Conservation (phyloP, 106 monocot genomes). For the Dioscorea zingiberensis region DNA sequence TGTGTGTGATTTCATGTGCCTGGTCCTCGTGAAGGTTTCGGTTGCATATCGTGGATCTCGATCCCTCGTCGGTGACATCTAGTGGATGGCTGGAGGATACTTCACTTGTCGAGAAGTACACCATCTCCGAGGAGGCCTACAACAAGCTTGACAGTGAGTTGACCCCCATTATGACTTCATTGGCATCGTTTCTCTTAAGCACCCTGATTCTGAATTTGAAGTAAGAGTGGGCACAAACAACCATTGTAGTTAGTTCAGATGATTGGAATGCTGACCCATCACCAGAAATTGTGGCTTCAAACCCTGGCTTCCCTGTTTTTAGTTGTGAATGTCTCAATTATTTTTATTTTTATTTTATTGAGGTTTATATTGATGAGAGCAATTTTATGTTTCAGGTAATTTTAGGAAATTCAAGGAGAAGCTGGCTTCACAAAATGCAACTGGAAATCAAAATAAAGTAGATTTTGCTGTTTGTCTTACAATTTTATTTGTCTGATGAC, state of each 20-base stretch:
- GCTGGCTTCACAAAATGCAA: constrained; percentile 47
- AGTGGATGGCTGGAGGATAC: constrained; percentile 97
- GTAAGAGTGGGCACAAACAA: no score
- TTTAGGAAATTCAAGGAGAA: constrained; percentile 91
- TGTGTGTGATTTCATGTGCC: not conserved
- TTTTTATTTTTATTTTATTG: no score
- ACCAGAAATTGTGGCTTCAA: no score
- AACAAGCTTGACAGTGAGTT: constrained; percentile 74
- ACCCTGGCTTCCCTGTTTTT: no score
- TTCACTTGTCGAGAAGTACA: constrained; percentile 86
- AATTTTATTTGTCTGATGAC: not conserved
- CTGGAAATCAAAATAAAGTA: constrained; percentile 49
- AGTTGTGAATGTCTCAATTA: no score
- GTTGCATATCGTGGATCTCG: constrained; percentile 77
- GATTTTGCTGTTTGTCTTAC: constrained; percentile 4
- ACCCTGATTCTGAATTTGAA: no score
- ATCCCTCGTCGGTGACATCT: constrained; percentile 78
- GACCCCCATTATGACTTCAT: no score
- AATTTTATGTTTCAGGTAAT: constrained; percentile 52
- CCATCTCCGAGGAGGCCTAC: constrained; percentile 86
- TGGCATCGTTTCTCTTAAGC: no score
- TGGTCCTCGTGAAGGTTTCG: constrained; percentile 48
- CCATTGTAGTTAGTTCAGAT: no score
- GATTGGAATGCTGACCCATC: no score
- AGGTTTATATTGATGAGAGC: no score